Conservation (phyloP, 306 rosid genomes). For the Pueraria montana region DNA sequence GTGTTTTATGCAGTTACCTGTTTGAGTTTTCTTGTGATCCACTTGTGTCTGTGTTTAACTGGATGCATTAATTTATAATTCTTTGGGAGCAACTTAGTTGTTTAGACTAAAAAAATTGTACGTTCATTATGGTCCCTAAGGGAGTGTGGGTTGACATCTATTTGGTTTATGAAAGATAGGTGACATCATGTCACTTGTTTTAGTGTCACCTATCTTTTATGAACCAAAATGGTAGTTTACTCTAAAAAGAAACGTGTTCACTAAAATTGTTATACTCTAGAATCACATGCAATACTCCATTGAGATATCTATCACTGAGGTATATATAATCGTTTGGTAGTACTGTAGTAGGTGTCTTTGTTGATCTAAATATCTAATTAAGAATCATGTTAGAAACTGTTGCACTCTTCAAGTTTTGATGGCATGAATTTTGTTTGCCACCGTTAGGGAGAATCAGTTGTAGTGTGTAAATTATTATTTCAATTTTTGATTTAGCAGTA, state of each 20-base stretch:
- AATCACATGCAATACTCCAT: conserved; percentile 30
- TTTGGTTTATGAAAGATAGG: neutral
- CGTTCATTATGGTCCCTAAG: neutral
- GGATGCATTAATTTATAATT: conserved; percentile 22
- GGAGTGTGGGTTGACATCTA: neutral
- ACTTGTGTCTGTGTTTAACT: conserved; percentile 2
- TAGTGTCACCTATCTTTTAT: neutral
- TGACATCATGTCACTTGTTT: neutral
- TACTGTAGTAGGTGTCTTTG: neutral
- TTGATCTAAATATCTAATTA: conserved; percentile 11
- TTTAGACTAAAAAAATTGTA: neutral
- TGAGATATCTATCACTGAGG: conserved; percentile 3
- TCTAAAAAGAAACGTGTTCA: neutral
- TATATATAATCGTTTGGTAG: neutral
- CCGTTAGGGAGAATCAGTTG: neutral
- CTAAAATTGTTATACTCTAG: neutral
- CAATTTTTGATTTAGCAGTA: conserved; percentile 5
- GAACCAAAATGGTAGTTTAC: neutral
- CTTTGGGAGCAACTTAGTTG: conserved; percentile 10
- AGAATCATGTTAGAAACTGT: conserved; percentile 15
- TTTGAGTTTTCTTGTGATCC: neutral
- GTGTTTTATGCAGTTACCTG: conserved; percentile 21
- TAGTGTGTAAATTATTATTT: neutral
- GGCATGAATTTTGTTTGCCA: conserved; percentile 11
- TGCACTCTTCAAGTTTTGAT: neutral